Percentiles rank a stretch among this genome's conserved stretches.
phyloP scores from a whole-genome alignment of 192 early-diverging fungal genomes.

The Backusella morwellensis region DNA sequence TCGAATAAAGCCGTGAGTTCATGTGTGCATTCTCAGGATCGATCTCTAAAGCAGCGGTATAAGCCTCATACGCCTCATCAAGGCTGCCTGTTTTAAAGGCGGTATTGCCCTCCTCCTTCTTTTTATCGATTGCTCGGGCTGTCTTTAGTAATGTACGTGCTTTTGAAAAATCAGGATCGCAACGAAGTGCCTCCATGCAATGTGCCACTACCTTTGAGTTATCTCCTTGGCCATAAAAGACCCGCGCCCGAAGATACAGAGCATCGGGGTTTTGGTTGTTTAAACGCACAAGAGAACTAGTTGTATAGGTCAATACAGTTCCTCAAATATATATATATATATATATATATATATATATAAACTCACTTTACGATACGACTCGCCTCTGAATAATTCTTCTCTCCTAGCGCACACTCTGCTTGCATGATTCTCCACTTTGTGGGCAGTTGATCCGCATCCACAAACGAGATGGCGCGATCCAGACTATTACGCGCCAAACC shows the following conservation, averaged over 20 bases:
- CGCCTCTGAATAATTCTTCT: constrained; percentile 63
- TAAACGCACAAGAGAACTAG: constrained; percentile 54
- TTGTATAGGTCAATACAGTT: neutral
- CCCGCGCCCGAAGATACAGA: constrained; percentile 61
- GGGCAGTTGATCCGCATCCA: constrained; percentile 39
- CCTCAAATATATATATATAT: neutral
- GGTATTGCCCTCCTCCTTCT: constrained; percentile 74
- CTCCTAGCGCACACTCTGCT: constrained; percentile 61
- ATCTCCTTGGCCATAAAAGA: constrained; percentile 71
- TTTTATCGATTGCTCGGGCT: constrained; percentile 57
- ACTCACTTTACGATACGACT: constrained; percentile 53
- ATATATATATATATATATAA: neutral
- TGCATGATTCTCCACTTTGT: constrained; percentile 64
- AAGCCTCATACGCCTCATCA: constrained; percentile 64
- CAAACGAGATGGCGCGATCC: constrained; percentile 39
- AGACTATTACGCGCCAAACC: constrained; percentile 43
- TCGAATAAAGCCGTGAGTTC: constrained; percentile 69
- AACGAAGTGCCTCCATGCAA: constrained; percentile 61
- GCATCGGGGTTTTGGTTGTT: constrained; percentile 72
- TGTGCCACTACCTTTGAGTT: constrained; percentile 49
- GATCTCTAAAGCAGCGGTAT: constrained; percentile 63
- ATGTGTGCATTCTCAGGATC: constrained; percentile 62
- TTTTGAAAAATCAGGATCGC: constrained; percentile 74
- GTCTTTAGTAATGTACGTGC: constrained; percentile 65
- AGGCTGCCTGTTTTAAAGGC: constrained; percentile 61